Evolutionary conservation across 108 stramenopile species (phyloP), one percentile per base, ranked within the genome.

Genomic region (Nitzschia palea): DNA sequence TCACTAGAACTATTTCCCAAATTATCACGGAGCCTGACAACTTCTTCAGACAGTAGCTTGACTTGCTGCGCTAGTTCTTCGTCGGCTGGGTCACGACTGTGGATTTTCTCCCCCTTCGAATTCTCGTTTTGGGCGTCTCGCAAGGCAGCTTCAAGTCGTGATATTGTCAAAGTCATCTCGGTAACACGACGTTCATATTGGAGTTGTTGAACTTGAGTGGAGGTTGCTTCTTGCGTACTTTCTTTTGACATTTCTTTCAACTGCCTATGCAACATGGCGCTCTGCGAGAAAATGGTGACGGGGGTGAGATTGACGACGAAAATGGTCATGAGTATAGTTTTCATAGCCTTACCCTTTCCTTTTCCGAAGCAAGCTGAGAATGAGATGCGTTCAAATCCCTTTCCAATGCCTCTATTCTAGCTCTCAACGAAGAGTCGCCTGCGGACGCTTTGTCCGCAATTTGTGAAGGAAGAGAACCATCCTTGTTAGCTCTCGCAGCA

Each of bases 141-240:
- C 20, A 79, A 26, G 9, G 74, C 71, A 4, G 70, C 50, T 62
- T 86, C 71, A n/a, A 88, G 59, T 29, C 62, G 68, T 0, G 81
- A 68, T 44, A 89, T 77, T 36, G 67, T 73, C 0, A 74, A 53
- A 14, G 69, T 70, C 63, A 93, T 44, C 62, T 89, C 88, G 4
- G 87, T 78, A 45, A 93, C 73, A 53, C 81, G 74, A 30, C 86
- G 85, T 33, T 89, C 84, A 60, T 78, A 74, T 42, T 93, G 73
- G 27, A 79, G 29, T 32, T 86, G 85, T 55, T 70, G 84, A 2
- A 79, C 68, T 55, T 79, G 83, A 10, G 62, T 52, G 9, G 34
- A 61, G 8, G 86, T 67, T 47, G 82, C 77, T 63, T 93, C 91
- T 51, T 87, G 80, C 15, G 87, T 70, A 17, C 67, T 83, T 68